These are phyloP conservation scores for Cladobotryum mycophilum DNA, from an alignment of 2,329 filamentous ascomycete genomes.

Conservation along the genomic window DNA sequence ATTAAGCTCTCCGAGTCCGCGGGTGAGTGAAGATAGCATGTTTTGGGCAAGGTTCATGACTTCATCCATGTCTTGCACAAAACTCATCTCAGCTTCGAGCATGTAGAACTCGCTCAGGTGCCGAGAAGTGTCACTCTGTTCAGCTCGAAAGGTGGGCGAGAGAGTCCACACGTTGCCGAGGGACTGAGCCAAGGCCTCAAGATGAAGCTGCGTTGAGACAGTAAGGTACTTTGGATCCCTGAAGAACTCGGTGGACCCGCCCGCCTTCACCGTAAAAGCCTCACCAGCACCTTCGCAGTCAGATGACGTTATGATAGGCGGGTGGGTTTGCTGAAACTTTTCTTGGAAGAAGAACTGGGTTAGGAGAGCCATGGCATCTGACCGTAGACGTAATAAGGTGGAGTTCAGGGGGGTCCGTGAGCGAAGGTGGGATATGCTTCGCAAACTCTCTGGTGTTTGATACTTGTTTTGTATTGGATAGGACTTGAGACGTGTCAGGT, in stretches of 20 bases:
- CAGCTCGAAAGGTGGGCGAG: conserved; percentile 88
- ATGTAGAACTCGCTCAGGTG: conserved; percentile 99
- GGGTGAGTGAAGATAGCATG: conserved; percentile 56
- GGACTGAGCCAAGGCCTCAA: conserved; percentile 85
- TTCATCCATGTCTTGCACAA: conserved; percentile 60
- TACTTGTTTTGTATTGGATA: conserved; percentile 97
- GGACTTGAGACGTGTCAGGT: conserved; percentile 46
- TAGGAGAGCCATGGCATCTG: conserved; percentile 66
- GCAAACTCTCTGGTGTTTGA: conserved; percentile 81
- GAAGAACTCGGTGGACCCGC: conserved; percentile 58
- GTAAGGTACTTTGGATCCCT: conserved; percentile 86
- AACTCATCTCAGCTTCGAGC: conserved; percentile 87
- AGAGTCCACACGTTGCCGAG: conserved; percentile 90
- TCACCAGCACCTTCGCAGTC: conserved; percentile 97
- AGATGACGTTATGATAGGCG: conserved; percentile 90
- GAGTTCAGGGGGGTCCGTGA: conserved; percentile 75
- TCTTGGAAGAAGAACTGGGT: conserved; percentile 68
- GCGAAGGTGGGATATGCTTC: conserved; percentile 81
- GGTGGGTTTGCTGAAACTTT: conserved; percentile 76
- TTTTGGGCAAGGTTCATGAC: conserved; percentile 78
- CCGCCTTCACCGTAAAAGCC: conserved; percentile 67
- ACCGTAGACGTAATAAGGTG: conserved; percentile 74
- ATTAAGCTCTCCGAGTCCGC: conserved; percentile 33
- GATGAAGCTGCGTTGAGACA: conserved; percentile 88
- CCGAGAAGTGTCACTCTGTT: conserved; percentile 85